Percentiles rank a stretch among this genome's conserved stretches.
phyloP scores from a whole-genome alignment of 1,139 yeast species.

The Debaryomycetaceae sp. region DNA sequence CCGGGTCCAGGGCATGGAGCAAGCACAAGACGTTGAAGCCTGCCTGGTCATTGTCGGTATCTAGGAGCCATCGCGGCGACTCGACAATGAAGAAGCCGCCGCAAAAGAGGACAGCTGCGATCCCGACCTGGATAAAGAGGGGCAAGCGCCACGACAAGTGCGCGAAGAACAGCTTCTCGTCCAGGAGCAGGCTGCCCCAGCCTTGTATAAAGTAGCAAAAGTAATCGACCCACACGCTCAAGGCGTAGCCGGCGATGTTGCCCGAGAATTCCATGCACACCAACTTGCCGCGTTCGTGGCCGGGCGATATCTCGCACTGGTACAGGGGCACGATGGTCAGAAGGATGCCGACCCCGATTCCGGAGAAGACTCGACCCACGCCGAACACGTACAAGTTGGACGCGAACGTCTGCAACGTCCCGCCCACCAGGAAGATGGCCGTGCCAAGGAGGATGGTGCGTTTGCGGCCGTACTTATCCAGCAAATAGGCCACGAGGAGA shows the following conservation, averaged over 20 bases:
- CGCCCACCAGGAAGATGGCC: conserved; percentile 38
- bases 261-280: conserved; percentile 49
- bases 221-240: conserved; percentile 48
- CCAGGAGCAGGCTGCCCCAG: conserved; percentile 25
- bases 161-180: conserved; percentile 31
- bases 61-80: conserved; percentile 44
- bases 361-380: conserved; percentile 40
- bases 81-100: conserved; percentile 49
- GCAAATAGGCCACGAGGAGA: conserved; percentile 34
- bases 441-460: conserved; percentile 40
- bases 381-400: conserved; percentile 32
- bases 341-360: conserved; percentile 42
- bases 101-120: conserved; percentile 33
- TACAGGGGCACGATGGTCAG: conserved; percentile 45
- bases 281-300: conserved; percentile 43
- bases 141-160: conserved; percentile 45
- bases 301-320: conserved; percentile 47
- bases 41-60: conserved; percentile 38
- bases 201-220: conserved; percentile 37
- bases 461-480: conserved; percentile 38
- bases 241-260: conserved; percentile 39
- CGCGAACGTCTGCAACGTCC: conserved; percentile 37
- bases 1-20: conserved; percentile 48
- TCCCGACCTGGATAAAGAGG: conserved; percentile 34
- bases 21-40: conserved; percentile 72